A percentile compares a stretch with the other conserved stretches of the same genome.
These are phyloP conservation scores for Polygonum aviculare DNA, from an alignment of 148 eudicot genomes.

Conservation along the genomic window DNA sequence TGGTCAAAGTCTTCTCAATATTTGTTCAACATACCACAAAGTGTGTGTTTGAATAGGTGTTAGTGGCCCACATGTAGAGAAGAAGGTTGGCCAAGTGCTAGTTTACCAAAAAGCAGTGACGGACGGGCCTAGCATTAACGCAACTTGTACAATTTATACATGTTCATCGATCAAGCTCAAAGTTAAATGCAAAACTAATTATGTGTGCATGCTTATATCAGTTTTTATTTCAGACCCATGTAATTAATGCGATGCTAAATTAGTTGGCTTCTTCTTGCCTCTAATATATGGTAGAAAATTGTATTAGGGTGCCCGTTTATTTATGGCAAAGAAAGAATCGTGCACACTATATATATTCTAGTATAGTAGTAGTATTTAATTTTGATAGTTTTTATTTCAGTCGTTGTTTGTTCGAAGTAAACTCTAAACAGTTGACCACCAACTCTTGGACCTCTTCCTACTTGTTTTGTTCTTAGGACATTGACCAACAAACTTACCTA, in stretches of 20 bases:
- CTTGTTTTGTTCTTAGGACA: not conserved
- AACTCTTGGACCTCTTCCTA: not conserved
- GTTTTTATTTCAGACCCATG: not conserved
- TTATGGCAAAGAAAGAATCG: not conserved
- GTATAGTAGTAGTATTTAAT: too few relatives aligned
- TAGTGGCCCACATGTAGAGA: not conserved
- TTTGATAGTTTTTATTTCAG: not conserved
- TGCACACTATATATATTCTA: not conserved
- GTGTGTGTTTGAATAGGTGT: not conserved
- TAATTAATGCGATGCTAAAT: too few relatives aligned
- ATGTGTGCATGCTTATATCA: not conserved
- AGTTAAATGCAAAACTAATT: not conserved
- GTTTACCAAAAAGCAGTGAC: not conserved
- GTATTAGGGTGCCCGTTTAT: not conserved
- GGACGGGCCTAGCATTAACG: not conserved
- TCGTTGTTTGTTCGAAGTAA: not conserved
- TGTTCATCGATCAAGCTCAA: not conserved
- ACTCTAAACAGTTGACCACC: slow-evolving; percentile 7
- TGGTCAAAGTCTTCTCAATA: not conserved
- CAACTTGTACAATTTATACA: not conserved
- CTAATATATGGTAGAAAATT: too few relatives aligned
- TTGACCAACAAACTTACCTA: slow-evolving; percentile 8
- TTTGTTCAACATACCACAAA: not conserved
- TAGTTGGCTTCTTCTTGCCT: too few relatives aligned
- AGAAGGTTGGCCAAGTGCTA: not conserved